These are phyloP conservation scores for Rubus parviflorus DNA, from an alignment of 306 rosid genomes.

Conservation along the genomic window DNA sequence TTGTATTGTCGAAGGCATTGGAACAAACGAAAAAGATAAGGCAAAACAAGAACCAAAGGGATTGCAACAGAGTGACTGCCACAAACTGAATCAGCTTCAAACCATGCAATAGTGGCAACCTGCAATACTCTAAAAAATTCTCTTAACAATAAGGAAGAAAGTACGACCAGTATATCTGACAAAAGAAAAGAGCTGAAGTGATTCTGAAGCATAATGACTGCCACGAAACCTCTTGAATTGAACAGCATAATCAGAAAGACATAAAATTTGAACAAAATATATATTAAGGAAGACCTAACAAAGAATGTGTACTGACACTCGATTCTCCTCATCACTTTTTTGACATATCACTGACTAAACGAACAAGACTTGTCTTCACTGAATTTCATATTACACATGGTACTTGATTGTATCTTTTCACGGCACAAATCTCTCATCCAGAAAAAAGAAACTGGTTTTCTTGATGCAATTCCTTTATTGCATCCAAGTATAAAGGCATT, in stretches of 20 bases:
- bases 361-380: neutral
- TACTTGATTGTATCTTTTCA: neutral
- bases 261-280: neutral
- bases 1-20: conserved; percentile 97
- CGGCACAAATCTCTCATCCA: neutral
- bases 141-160: conserved; percentile 32
- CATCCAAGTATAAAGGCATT: neutral
- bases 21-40: conserved; percentile 90
- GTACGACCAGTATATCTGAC: neutral
- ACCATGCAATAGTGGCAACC: conserved; percentile 99
- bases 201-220: neutral
- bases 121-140: conserved; percentile 36
- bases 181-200: neutral
- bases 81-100: conserved; percentile 99
- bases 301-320: neutral
- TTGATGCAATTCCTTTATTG: neutral
- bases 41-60: conserved; percentile 91
- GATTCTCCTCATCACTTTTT: neutral
- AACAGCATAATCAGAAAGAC: neutral
- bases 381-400: neutral
- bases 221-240: neutral
- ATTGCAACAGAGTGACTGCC: conserved; percentile 96
- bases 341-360: neutral
- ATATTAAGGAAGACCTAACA: neutral
- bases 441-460: neutral